Percentiles rank a stretch among this genome's conserved stretches.
Conservation (phyloP, 192 early-diverging fungal species). For the Backusella luteola region DNA sequence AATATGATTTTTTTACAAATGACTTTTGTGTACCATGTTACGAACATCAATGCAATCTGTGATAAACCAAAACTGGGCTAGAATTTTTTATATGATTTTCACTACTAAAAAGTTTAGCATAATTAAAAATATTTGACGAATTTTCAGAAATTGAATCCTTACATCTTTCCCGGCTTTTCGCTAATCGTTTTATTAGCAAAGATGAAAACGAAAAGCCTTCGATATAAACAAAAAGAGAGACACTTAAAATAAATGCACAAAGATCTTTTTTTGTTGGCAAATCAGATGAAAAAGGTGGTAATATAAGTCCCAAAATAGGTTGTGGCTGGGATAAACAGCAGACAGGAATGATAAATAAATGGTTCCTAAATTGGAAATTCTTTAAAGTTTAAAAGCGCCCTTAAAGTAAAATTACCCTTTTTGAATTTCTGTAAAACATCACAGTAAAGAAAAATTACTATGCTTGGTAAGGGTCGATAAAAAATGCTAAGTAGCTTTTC, state of each 20-base stretch:
- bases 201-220: neutral
- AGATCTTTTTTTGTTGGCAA: neutral
- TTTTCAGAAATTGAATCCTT: neutral
- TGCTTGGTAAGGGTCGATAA: neutral
- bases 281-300: neutral
- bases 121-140: neutral
- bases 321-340: neutral
- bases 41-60: no score
- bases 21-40: no score
- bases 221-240: neutral
- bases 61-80: neutral
- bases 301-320: neutral
- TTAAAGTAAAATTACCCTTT: neutral
- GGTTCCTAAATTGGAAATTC: neutral
- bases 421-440: neutral
- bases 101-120: neutral
- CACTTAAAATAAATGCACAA: neutral
- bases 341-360: neutral
- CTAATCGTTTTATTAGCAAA: neutral
- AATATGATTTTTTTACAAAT: no score
- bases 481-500: neutral
- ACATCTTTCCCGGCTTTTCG: neutral
- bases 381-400: neutral
- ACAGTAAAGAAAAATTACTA: neutral
- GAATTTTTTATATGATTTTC: neutral